phyloP scores from a whole-genome alignment of 192 early-diverging fungal genomes.

The Coemansia sp. region DNA sequence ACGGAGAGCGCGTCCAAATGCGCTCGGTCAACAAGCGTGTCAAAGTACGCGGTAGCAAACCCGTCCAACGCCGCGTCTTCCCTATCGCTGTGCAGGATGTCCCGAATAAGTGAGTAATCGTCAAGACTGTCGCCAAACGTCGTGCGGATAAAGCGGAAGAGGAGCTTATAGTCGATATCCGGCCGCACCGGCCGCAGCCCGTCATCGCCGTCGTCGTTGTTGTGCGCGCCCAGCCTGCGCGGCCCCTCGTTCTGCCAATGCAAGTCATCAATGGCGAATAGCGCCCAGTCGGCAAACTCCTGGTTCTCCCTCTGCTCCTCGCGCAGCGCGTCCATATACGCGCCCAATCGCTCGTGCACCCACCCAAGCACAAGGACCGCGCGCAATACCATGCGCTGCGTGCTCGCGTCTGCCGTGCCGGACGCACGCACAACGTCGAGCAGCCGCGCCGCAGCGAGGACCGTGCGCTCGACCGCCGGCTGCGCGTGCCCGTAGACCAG shows the following conservation, averaged over 20 bases:
- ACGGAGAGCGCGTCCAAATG: constrained; percentile 17
- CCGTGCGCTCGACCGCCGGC: constrained; percentile 31
- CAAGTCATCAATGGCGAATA: constrained; percentile 32
- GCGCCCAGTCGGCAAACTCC: constrained; percentile 44
- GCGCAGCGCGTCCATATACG: constrained; percentile 15
- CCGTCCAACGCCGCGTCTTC: background rate
- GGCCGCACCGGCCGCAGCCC: constrained; percentile 32
- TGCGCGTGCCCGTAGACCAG: constrained; percentile 33
- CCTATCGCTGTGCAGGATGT: constrained; percentile 1
- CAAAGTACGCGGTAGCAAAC: no score
- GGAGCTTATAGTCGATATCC: constrained; percentile 29
- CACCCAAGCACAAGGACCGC: constrained; percentile 30
- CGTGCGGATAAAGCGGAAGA: constrained; percentile 30
- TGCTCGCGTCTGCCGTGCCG: background rate
- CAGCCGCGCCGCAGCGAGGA: constrained; percentile 19
- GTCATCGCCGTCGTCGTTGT: constrained; percentile 20
- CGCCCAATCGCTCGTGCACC: constrained; percentile 27
- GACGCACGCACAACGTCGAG: constrained; percentile 9
- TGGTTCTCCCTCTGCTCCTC: constrained; percentile 44
- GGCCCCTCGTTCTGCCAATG: constrained; percentile 46
- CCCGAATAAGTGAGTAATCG: background rate
- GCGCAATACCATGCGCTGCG: constrained; percentile 6
- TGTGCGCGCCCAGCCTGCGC: constrained; percentile 4
- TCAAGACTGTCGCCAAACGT: constrained; percentile 14
- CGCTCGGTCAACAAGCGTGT: background rate